Conservation (phyloP, 305 asterid genomes). For the Solanum aculeatissimum region DNA sequence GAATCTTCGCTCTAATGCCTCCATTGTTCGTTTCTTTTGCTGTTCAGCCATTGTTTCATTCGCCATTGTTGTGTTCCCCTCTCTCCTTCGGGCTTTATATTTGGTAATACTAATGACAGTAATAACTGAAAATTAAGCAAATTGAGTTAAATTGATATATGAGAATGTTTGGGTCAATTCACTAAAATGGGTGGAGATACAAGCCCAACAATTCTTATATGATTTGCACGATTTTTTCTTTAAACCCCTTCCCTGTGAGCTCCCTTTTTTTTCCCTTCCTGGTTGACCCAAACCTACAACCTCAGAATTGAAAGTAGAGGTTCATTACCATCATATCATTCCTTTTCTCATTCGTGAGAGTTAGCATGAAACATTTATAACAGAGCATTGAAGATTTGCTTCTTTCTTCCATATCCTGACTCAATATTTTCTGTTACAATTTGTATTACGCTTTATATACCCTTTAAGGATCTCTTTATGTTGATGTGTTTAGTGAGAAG, state of each 20-base stretch:
- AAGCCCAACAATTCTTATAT: neutral
- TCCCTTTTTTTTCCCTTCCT: no score
- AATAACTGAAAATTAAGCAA: neutral
- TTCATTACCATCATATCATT: neutral
- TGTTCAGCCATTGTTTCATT: constrained; percentile 28
- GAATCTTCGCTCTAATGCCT: constrained; percentile 69
- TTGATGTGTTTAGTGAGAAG: neutral
- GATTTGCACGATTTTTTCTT: neutral
- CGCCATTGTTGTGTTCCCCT: constrained; percentile 2
- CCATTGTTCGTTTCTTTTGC: constrained; percentile 53
- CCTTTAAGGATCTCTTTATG: neutral
- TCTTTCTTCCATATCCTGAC: neutral
- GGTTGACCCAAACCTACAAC: no score
- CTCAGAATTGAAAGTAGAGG: no score
- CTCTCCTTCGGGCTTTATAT: neutral
- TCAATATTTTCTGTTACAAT: neutral
- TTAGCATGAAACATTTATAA: neutral
- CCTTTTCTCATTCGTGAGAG: neutral
- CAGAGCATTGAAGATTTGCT: neutral
- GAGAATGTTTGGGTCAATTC: neutral
- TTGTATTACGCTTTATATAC: neutral
- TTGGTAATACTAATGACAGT: neutral
- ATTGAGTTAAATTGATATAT: neutral
- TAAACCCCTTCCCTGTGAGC: no score
- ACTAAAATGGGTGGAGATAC: neutral